Evolutionary conservation across 306 rosid species (phyloP), one percentile per base, ranked within the genome.

Genomic region (Inga laurina): DNA sequence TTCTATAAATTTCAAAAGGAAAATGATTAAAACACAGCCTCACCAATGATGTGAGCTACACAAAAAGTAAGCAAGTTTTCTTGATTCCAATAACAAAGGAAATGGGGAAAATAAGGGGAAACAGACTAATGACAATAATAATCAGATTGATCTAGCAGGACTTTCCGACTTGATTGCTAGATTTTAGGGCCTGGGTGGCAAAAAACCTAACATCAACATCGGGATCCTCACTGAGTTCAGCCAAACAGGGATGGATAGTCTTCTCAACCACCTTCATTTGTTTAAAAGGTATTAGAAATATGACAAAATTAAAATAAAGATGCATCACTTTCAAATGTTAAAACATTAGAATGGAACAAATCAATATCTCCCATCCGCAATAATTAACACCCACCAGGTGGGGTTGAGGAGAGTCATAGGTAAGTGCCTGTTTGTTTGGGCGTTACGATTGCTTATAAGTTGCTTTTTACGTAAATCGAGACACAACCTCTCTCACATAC

Each of bases 141-240:
- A 44, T 84, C 65, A 79, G 49, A 75, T 82, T 51, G 78, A 79
- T 83, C 94, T 94, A 92, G 89, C 93, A 86, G 81, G 97, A 90
- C 97, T 90, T 94, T 90, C 87, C 89, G 71, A 89, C 94, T 75
- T 88, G 94, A 75, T 87, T 91, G 73, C 87, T 89, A 57, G 99
- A 88, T 72, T 91, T 97, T 49, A 96, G 93, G 2, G 98, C 99
- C 88, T 94, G 98, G 81, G 89, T 91, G 24, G 99, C 97, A 7
- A 90, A 96, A 85, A 91, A 96, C 86, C 99, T 91, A 30, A 96
- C 99, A 82, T 96, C 99, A 64, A 96, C 99, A 81, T 96, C 99
- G 35, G 99, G 98, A 84, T 96, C 99, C 90, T 96, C 99, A 37
- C 93, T 85, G 72, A 96, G 97, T 86, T 92, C 99, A 68, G 91